These are phyloP conservation scores for Angomonas deanei DNA, from an alignment of 208 protist species.

Conservation along the genomic window DNA sequence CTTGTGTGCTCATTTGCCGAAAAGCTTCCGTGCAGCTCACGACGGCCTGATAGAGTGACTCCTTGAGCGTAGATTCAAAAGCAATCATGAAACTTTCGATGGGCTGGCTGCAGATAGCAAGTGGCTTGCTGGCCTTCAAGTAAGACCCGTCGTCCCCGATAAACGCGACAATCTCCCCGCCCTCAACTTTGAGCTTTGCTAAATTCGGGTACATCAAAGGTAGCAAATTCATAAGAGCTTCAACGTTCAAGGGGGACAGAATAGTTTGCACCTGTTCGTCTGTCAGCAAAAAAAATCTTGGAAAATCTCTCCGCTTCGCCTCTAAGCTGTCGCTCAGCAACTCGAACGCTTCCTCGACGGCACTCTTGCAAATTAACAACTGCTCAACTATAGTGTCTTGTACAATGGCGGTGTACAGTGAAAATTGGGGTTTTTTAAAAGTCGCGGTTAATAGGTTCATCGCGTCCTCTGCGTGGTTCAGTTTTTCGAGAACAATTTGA, in stretches of 20 bases:
- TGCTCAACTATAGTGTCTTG: constrained; percentile 90
- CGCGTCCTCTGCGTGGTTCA: constrained; percentile 13
- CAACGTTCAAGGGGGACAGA: constrained; percentile 47
- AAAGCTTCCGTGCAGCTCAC: constrained; percentile 29
- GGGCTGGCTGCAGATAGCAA: constrained; percentile 36
- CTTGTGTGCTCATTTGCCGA: constrained; percentile 32
- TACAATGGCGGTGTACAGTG: constrained; percentile 88
- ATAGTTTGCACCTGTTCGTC: constrained; percentile 77
- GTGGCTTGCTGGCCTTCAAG: constrained; percentile 25
- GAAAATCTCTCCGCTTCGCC: constrained; percentile 83
- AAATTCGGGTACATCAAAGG: constrained; percentile 65
- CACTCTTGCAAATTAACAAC: constrained; percentile 74
- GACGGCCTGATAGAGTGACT: constrained; percentile 50
- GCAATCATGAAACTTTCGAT: constrained; percentile 59
- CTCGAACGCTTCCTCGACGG: constrained; percentile 87
- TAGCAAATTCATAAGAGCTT: constrained; percentile 39
- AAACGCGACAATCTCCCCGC: constrained; percentile 33
- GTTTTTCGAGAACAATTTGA: neutral
- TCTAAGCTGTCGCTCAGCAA: constrained; percentile 89
- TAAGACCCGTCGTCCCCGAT: constrained; percentile 42
- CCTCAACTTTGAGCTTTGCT: constrained; percentile 28
- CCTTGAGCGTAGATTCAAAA: constrained; percentile 50
- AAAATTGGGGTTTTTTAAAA: constrained; percentile 70
- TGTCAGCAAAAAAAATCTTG: constrained; percentile 93
- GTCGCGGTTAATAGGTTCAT: constrained; percentile 29